These are phyloP conservation scores for Starmerella davenportii DNA, from an alignment of 805 yeast species.

Conservation along the genomic window DNA sequence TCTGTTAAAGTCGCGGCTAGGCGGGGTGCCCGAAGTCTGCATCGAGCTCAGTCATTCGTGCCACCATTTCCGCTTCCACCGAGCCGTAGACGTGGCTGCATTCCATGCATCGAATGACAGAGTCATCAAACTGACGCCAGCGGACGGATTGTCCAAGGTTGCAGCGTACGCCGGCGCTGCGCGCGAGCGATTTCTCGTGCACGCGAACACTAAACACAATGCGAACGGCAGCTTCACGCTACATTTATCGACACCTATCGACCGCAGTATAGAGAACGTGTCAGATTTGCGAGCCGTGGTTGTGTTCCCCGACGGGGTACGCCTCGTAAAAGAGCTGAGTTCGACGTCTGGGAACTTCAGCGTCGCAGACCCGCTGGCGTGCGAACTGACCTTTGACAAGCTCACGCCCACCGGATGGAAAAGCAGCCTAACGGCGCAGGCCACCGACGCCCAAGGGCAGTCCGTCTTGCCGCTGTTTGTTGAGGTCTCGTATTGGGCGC, in stretches of 20 bases:
- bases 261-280: conserved; percentile 30
- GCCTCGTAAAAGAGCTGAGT: conserved; percentile 35
- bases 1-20: conserved; percentile 46
- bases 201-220: conserved; percentile 20
- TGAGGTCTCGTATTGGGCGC: conserved; percentile 27
- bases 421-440: conserved; percentile 48
- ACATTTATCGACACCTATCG: conserved; percentile 30
- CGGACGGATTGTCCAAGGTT: conserved; percentile 58
- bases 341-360: conserved; percentile 60
- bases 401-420: conserved; percentile 41
- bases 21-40: conserved; percentile 59
- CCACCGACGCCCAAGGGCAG: conserved; percentile 13
- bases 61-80: conserved; percentile 33
- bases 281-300: conserved; percentile 32
- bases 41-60: conserved; percentile 27
- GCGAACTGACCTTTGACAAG: conserved; percentile 29
- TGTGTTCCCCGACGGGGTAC: conserved; percentile 18
- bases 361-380: conserved; percentile 40
- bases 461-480: conserved; percentile 12
- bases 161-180: conserved; percentile 44
- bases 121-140: conserved; percentile 55
- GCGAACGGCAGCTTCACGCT: conserved; percentile 32
- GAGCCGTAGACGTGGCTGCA: conserved; percentile 38
- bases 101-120: conserved; percentile 33
- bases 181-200: conserved; percentile 33